Evolutionary conservation across 2,329 filamentous ascomycete genomes (phyloP), one percentile per base, ranked within the genome.

Genomic region (Aspergillus ochraceoroseus): DNA sequence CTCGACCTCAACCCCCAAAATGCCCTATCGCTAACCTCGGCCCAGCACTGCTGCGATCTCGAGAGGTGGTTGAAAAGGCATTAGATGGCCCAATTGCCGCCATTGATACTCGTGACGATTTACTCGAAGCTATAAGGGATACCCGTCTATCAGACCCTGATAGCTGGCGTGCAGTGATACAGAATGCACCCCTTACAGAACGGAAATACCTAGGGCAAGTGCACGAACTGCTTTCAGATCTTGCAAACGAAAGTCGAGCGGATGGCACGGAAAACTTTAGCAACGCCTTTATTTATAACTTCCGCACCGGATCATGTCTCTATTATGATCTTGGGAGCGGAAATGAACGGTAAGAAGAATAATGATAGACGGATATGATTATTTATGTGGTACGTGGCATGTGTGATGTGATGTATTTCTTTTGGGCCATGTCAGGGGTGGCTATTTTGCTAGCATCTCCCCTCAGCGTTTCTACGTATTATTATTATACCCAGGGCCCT

Each of bases 201-300:
- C 78, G 85, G 54, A 83, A 85, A 57, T 95, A 95, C 57, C 70
- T 94, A 30, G 75, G 80, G 18, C 86, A 95, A 58, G 75, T 95
- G 28, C 85, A 92, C 57, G 83, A 87, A 46, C 71, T 90, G 62
- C 71, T 95, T 38, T 60, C 69, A 58, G 66, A 75, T 55, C 65
- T 92, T 70, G 78, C 78, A 60, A 64, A 71, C 51, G 66, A 75
- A 61, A 56, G 51, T 18, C 58, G 46, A 23, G 48, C 48, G 14
- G 62, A 64, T 43, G 71, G 81, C 71, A 66, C 74, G 70, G 69
- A 70, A 35, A 56, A 57, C 22, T 74, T 76, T 15, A 75, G 77
- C 32, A 85, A 89, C 60, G 85, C 86, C 7, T 94, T 94, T 65
- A 77, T 95, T 37, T 95, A 94, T 66, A 95, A 95, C 56, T 95